phyloP scores from a whole-genome alignment of 2,329 filamentous ascomycete genomes.

The Neopestalotiopsis sp. region DNA sequence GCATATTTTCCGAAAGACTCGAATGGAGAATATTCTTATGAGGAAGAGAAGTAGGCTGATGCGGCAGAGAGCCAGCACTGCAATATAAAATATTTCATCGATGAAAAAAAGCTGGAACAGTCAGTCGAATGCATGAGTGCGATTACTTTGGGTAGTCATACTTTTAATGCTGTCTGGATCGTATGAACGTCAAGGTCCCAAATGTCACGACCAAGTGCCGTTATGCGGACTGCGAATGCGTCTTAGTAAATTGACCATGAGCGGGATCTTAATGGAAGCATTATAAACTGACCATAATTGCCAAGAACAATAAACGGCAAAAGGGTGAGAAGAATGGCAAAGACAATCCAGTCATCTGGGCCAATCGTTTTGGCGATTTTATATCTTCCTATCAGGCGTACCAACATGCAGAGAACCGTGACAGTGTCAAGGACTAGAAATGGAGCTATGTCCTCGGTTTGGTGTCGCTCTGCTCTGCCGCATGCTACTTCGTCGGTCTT shows the following conservation, averaged over 20 bases:
- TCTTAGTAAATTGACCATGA: not conserved
- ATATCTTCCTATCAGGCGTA: constrained; percentile 15
- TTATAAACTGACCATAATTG: constrained; percentile 14
- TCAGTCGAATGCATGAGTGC: not conserved
- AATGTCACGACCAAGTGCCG: constrained; percentile 20
- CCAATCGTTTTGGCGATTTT: not conserved
- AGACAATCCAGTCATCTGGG: constrained; percentile 19
- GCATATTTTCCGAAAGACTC: constrained; percentile 19
- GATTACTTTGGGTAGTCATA: not conserved
- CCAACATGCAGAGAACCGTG: constrained; percentile 11
- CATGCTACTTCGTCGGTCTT: constrained; percentile 20
- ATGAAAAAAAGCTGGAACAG: constrained; percentile 24
- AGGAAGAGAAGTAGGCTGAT: constrained; percentile 31
- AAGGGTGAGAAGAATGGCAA: constrained; percentile 16
- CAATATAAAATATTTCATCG: constrained; percentile 19
- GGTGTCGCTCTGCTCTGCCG: constrained; percentile 14
- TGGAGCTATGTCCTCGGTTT: constrained; percentile 19
- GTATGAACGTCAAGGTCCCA: constrained; percentile 20
- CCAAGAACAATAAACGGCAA: constrained; percentile 18
- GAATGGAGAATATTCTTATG: constrained; percentile 21
- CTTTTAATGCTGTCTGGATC: constrained; percentile 20
- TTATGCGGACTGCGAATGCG: constrained; percentile 18
- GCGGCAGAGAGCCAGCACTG: constrained; percentile 37
- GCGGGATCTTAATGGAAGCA: not conserved
- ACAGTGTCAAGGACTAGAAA: constrained; percentile 17